These are phyloP conservation scores for Spironucleus salmonicida DNA, from an alignment of 208 protist genomes.

Conservation along the genomic window DNA sequence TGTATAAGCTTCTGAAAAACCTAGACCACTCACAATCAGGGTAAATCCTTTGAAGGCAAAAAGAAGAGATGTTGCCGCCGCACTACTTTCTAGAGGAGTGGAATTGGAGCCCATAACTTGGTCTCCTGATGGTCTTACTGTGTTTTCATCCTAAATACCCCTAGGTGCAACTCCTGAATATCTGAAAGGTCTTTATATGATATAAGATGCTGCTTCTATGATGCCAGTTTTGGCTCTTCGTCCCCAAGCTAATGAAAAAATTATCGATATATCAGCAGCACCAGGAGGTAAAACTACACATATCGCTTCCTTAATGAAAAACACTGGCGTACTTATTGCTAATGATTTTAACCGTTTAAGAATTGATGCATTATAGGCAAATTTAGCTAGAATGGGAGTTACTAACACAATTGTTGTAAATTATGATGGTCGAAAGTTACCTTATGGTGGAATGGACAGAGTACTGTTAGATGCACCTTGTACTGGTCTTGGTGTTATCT, in stretches of 20 bases:
- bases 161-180: constrained; percentile 95
- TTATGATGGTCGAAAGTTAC: constrained; percentile 36
- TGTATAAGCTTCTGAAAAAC: constrained; percentile 82
- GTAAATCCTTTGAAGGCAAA: constrained; percentile 87
- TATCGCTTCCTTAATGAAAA: constrained; percentile 85
- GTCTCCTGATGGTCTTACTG: constrained; percentile 84
- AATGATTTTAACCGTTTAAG: constrained; percentile 87
- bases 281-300: constrained; percentile 95
- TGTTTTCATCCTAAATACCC: constrained; percentile 87
- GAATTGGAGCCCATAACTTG: constrained; percentile 81
- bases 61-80: constrained; percentile 72
- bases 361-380: constrained; percentile 76
- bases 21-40: constrained; percentile 86
- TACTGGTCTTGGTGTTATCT: constrained; percentile 91
- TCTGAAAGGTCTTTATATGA: constrained; percentile 92
- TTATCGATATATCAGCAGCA: constrained; percentile 91
- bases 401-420: constrained; percentile 29
- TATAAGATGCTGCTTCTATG: constrained; percentile 91
- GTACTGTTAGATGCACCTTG: constrained; percentile 94
- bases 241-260: constrained; percentile 64
- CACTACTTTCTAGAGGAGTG: constrained; percentile 78
- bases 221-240: constrained; percentile 85
- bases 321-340: constrained; percentile 83
- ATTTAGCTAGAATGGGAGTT: constrained; percentile 75
- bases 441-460: constrained; percentile 54